These are phyloP conservation scores for Angomonas deanei DNA, from an alignment of 208 protist genomes.

Conservation along the genomic window DNA sequence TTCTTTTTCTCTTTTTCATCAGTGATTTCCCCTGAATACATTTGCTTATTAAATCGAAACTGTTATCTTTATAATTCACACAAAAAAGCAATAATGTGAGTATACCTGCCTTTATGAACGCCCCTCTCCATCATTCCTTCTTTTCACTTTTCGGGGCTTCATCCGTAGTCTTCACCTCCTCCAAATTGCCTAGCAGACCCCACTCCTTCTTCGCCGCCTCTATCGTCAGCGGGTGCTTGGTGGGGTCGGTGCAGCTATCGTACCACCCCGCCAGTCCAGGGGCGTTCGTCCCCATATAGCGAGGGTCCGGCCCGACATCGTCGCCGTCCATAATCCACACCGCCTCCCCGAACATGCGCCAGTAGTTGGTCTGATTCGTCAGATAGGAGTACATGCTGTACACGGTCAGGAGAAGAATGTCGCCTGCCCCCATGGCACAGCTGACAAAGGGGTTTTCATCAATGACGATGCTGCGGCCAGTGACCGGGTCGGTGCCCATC, in stretches of 20 bases:
- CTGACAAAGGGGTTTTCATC: constrained; percentile 73
- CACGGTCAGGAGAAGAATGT: constrained; percentile 75
- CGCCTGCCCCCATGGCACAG: constrained; percentile 58
- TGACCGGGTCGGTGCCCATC: constrained; percentile 41
- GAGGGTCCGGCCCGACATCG: constrained; percentile 71
- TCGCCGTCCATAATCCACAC: constrained; percentile 87
- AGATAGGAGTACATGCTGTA: constrained; percentile 84
- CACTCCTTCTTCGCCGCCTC: constrained; percentile 61
- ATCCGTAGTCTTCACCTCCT: background rate
- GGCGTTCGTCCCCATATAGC: constrained; percentile 57
- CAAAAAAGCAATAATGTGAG: no score
- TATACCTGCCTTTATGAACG: no score
- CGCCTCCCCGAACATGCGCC: constrained; percentile 65
- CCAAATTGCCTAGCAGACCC: constrained; percentile 38
- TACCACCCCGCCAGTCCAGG: constrained; percentile 49
- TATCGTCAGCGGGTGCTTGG: constrained; percentile 52
- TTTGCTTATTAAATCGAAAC: no score
- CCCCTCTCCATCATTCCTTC: no score
- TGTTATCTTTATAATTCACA: no score
- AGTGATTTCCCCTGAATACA: no score
- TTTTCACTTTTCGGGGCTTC: no score
- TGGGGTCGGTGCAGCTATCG: constrained; percentile 36
- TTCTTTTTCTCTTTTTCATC: no score
- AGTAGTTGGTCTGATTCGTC: constrained; percentile 64
- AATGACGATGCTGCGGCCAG: constrained; percentile 45